Evolutionary conservation across 2,329 filamentous ascomycete species (phyloP), one percentile per base, ranked within the genome.

Genomic region (Aspergillus cejpii): DNA sequence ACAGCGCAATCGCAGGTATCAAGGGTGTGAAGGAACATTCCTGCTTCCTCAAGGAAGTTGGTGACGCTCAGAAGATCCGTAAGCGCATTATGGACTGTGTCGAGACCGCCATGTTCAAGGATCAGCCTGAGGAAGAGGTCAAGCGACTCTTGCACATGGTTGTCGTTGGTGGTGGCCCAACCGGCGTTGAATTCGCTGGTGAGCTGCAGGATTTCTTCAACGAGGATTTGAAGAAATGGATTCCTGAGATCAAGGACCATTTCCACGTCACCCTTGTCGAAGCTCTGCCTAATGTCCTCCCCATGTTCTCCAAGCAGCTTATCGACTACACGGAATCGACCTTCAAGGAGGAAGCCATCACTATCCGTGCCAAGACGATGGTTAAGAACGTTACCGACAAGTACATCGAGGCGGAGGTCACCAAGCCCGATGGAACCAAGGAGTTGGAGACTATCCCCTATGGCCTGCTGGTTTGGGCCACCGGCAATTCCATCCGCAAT

Each of bases 51-150:
- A 98, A 98, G 79, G 94, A 98, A 74, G 95, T 98, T 64, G 82
- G 79, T 55, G 94, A 98, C 68, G 92, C 92, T 46, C 92, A 98
- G 73, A 80, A 81, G 63, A 98, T 98, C 66, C 88, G 92, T 64
- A 96, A 91, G 78, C 89, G 88, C 72, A 96, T 98, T 71, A 98
- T 98, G 92, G 92, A 98, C 74, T 98, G 92, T 68, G 90, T 95
- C 58, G 92, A 98, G 75, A 96, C 91, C 27, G 92, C 92, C 41
- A 91, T 88, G 51, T 96, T 98, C 84, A 97, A 97, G 80, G 91
- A 89, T 64, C 92, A 98, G 74, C 77, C 80, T 28, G 74, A 79
- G 12, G 87, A 92, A 55, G 94, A 98, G 73, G 76, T 94, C 64
- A 84, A 94, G 74, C 88, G 92, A 57, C 81, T 98, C 60, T 79